These are phyloP conservation scores for Cladosporium oxysporum DNA, from an alignment of 2,329 filamentous ascomycete species.

Conservation along the genomic window DNA sequence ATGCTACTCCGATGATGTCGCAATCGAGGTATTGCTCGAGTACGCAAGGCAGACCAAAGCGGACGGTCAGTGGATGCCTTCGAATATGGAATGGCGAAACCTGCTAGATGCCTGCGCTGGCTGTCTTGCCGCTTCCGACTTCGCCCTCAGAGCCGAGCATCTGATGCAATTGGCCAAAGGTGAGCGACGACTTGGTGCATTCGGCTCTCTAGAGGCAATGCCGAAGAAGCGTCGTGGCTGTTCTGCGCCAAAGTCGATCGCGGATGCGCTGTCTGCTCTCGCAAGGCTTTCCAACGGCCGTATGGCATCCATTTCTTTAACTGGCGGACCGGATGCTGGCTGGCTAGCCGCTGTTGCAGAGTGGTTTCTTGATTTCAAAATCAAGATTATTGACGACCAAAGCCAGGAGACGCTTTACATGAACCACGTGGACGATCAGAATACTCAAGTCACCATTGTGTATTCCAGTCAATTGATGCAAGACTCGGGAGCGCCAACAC, in stretches of 20 bases:
- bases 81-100: conserved; percentile 5
- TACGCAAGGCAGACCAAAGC: conserved; percentile 1
- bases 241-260: background rate
- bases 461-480: background rate
- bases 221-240: background rate
- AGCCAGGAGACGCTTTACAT: background rate
- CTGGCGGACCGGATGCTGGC: background rate
- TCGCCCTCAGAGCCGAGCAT: background rate
- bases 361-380: background rate
- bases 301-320: background rate
- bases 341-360: background rate
- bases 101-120: background rate
- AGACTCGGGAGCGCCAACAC: background rate
- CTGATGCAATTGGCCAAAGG: background rate
- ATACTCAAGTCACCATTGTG: background rate
- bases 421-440: background rate
- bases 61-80: background rate
- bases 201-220: background rate
- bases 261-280: background rate
- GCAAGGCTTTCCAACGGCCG: background rate
- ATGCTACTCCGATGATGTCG: background rate
- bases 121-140: background rate
- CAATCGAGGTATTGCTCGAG: background rate
- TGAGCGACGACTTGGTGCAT: background rate
- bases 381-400: background rate